Percentiles rank a stretch among this genome's conserved stretches.
Evolutionary conservation across 2,329 filamentous ascomycete genomes (phyloP).

Genomic region (Diaporthe batatas): DNA sequence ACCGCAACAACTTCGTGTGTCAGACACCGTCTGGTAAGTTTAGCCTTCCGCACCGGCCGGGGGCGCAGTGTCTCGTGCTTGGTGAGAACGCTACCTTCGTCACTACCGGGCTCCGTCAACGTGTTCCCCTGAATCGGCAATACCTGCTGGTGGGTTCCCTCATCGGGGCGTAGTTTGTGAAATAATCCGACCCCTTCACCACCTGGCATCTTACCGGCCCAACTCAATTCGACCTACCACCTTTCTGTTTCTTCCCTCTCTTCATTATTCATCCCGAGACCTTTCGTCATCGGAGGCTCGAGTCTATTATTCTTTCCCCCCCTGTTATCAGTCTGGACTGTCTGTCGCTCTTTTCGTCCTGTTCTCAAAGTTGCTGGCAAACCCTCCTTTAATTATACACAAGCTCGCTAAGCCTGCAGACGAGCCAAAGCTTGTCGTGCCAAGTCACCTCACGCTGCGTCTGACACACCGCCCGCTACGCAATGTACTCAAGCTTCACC

Average conservation of each 20-base stretch:
- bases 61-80: slow-evolving; percentile 36
- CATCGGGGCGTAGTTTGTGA: not conserved
- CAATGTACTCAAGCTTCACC: slow-evolving; percentile 29
- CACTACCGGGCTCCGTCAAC: not conserved
- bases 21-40: slow-evolving; percentile 37
- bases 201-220: not conserved
- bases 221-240: not conserved
- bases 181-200: slow-evolving; percentile 8
- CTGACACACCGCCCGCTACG: not conserved
- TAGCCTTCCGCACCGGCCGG: slow-evolving; percentile 31
- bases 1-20: slow-evolving; percentile 33
- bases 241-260: not conserved
- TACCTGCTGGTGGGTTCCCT: slow-evolving; percentile 25
- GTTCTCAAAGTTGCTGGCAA: slow-evolving; percentile 31
- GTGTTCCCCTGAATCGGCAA: not conserved
- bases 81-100: slow-evolving; percentile 6
- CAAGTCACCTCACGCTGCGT: slow-evolving; percentile 14
- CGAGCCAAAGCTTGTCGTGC: slow-evolving; percentile 59
- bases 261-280: slow-evolving; percentile 12
- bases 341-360: slow-evolving; percentile 25
- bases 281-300: slow-evolving; percentile 24
- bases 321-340: slow-evolving; percentile 25
- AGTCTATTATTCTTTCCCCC: slow-evolving; percentile 3
- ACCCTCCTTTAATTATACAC: slow-evolving; percentile 53
- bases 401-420: slow-evolving; percentile 76